A percentile compares a stretch with the other conserved stretches of the same genome.
phyloP scores from a whole-genome alignment of 805 yeast species.

The Lipomyces oligophaga region DNA sequence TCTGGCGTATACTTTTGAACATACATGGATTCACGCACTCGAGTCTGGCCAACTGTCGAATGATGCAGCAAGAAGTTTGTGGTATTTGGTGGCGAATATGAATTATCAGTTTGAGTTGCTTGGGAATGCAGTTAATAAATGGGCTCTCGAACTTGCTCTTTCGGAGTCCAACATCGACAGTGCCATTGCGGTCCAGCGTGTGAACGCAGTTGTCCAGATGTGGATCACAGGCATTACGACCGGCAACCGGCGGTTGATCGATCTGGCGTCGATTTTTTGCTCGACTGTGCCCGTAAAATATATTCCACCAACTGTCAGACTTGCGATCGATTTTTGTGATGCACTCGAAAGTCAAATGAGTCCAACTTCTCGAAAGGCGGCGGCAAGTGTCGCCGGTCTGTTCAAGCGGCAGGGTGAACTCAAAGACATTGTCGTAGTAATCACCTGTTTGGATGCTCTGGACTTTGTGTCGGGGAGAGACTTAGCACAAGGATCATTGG shows the following conservation, averaged over 20 bases:
- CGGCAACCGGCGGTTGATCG: slow-evolving; percentile 1
- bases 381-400: too few species aligned
- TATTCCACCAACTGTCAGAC: slow-evolving; percentile 1
- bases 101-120: slow-evolving; percentile 16
- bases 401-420: too few species aligned
- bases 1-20: slow-evolving; percentile 8
- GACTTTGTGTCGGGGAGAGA: too few species aligned
- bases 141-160: neutral
- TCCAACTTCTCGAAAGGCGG: too few species aligned
- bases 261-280: slow-evolving; percentile 6
- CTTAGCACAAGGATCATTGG: too few species aligned
- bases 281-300: slow-evolving; percentile 1
- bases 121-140: slow-evolving; percentile 5
- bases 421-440: too few species aligned
- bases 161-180: neutral
- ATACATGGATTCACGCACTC: slow-evolving; percentile 9
- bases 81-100: slow-evolving; percentile 12
- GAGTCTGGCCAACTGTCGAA: slow-evolving; percentile 15
- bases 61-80: slow-evolving; percentile 16
- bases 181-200: neutral
- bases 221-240: slow-evolving; percentile 21
- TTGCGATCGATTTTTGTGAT: neutral
- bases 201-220: slow-evolving; percentile 17
- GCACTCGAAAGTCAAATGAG: too few species aligned
- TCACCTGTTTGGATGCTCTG: too few species aligned